Conservation (phyloP, 1,284 basidiomycete genomes). For the Fistulina hepatica region DNA sequence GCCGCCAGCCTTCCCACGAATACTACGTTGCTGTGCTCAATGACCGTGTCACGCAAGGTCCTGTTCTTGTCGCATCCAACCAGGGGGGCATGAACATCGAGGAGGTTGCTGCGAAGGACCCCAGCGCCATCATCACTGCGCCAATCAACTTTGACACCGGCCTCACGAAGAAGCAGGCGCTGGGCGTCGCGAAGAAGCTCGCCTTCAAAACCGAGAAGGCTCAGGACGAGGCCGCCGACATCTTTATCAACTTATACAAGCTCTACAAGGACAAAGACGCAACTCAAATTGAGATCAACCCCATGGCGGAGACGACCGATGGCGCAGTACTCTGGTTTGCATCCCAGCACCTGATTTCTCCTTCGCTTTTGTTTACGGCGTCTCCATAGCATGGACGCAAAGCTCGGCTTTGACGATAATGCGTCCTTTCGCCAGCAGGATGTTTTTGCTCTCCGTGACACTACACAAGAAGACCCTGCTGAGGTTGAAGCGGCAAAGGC, state of each 20-base stretch:
- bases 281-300: constrained; percentile 99
- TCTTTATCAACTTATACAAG: constrained; percentile 91
- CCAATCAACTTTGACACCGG: constrained; percentile 87
- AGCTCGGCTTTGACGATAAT: constrained; percentile 99
- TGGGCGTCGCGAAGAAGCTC: constrained; percentile 79
- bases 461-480: constrained; percentile 91
- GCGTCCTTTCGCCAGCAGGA: constrained; percentile 96
- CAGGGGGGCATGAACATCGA: constrained; percentile 99
- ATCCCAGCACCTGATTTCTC: constrained; percentile 3
- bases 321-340: constrained; percentile 87
- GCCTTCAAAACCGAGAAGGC: constrained; percentile 74
- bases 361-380: constrained; percentile 7
- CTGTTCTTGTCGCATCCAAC: constrained; percentile 88
- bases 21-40: constrained; percentile 98
- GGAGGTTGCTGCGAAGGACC: constrained; percentile 97
- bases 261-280: constrained; percentile 99
- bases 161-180: constrained; percentile 62
- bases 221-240: constrained; percentile 80
- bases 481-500: constrained; percentile 95
- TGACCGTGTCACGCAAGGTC: constrained; percentile 83
- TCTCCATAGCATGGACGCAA: constrained; percentile 88
- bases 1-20: constrained; percentile 88
- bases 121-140: constrained; percentile 91
- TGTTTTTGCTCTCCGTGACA: constrained; percentile 83
- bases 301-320: constrained; percentile 90